These are phyloP conservation scores for Cutaneotrichosporon mucoides DNA, from an alignment of 1,284 basidiomycete genomes.

Conservation along the genomic window DNA sequence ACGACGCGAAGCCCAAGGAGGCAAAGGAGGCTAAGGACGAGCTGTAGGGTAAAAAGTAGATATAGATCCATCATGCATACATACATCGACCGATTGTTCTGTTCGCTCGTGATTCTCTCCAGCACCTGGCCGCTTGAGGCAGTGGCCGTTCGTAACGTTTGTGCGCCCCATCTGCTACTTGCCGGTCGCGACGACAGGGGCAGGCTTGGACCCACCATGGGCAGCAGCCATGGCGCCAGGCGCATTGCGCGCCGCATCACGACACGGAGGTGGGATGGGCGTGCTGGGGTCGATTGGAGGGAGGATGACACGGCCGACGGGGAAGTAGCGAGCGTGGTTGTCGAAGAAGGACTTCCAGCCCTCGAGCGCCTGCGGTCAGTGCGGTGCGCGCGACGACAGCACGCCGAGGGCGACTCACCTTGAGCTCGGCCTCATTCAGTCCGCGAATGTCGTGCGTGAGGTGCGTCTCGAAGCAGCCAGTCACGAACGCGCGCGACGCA, in stretches of 20 bases:
- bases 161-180: slow-evolving; percentile 49
- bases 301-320: slow-evolving; percentile 60
- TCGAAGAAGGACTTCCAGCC: slow-evolving; percentile 87
- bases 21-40: slow-evolving; percentile 31
- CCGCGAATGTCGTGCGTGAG: slow-evolving; percentile 85
- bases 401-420: slow-evolving; percentile 52
- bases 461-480: slow-evolving; percentile 84
- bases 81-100: background rate
- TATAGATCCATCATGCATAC: slow-evolving; percentile 2
- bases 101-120: slow-evolving; percentile 59
- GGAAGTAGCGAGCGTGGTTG: slow-evolving; percentile 69
- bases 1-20: background rate
- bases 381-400: background rate
- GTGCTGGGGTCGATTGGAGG: slow-evolving; percentile 68
- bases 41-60: slow-evolving; percentile 39
- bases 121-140: too few species aligned
- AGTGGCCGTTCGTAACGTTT: too few species aligned
- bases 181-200: slow-evolving; percentile 72
- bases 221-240: slow-evolving; percentile 53
- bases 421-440: slow-evolving; percentile 64
- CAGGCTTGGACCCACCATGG: slow-evolving; percentile 30
- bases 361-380: slow-evolving; percentile 58
- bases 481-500: slow-evolving; percentile 82
- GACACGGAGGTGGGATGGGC: slow-evolving; percentile 71
- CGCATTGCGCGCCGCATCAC: slow-evolving; percentile 61